Percentiles rank a stretch among this genome's conserved stretches.
phyloP scores from a whole-genome alignment of 768 basidiomycete genomes.

The Lentinula edodes region DNA sequence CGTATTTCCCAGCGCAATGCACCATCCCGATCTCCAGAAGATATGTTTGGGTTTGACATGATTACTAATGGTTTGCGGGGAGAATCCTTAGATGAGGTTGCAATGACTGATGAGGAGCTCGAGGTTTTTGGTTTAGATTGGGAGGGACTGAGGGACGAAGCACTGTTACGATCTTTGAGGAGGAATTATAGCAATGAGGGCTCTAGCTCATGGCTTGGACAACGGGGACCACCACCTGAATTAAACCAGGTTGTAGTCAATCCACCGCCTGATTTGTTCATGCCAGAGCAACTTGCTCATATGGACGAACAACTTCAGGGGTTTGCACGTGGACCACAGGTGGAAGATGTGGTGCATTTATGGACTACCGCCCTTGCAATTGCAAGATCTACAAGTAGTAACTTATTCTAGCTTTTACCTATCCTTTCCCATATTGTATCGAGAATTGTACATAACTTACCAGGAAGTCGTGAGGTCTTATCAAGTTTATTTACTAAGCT shows the following conservation, averaged over 20 bases:
- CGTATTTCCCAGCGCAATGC: not conserved
- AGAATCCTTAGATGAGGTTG: not conserved
- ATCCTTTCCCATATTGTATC: too few species aligned
- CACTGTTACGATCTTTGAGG: constrained; percentile 3
- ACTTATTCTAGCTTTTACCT: too few species aligned
- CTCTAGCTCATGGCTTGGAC: not conserved
- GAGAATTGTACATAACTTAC: too few species aligned
- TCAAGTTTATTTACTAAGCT: too few species aligned
- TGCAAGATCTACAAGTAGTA: too few species aligned
- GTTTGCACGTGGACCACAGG: too few species aligned
- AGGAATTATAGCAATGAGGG: not conserved
- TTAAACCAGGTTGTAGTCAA: not conserved
- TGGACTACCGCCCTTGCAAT: too few species aligned
- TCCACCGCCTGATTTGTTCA: not conserved
- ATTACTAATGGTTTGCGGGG: not conserved
- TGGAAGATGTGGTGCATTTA: too few species aligned
- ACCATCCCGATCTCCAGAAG: not conserved
- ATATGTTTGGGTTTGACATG: constrained; percentile 7
- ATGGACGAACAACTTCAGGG: too few species aligned
- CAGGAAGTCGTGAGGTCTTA: too few species aligned
- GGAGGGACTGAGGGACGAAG: constrained; percentile 5
- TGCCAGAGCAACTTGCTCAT: not conserved
- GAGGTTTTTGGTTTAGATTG: constrained; percentile 12
- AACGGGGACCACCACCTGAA: not conserved
- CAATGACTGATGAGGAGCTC: constrained; percentile 2